Percentiles rank a stretch among this genome's conserved stretches.
phyloP scores from a whole-genome alignment of 2,329 filamentous ascomycete genomes.

The Aspergillus sclerotialis region DNA sequence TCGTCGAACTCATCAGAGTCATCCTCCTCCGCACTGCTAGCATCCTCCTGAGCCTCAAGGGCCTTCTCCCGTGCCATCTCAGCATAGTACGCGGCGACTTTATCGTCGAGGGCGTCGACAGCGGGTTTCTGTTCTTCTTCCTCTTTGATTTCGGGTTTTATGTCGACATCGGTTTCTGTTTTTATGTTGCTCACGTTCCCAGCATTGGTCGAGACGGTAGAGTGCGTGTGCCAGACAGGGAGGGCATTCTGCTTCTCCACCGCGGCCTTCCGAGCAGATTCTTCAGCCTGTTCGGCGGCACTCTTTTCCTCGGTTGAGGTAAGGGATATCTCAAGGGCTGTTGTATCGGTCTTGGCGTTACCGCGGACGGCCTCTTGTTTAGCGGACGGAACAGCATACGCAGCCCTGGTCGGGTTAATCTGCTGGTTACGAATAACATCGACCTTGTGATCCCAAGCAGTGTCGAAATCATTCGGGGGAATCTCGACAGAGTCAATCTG shows the following conservation, averaged over 20 bases:
- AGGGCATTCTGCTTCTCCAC: slow-evolving; percentile 47
- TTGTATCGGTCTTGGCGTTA: slow-evolving; percentile 36
- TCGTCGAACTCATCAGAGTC: slow-evolving; percentile 35
- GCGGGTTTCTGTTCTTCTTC: slow-evolving; percentile 38
- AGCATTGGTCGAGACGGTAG: slow-evolving; percentile 35
- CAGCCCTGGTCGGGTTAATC: slow-evolving; percentile 34
- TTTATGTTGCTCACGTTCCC: slow-evolving; percentile 20
- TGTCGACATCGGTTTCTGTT: slow-evolving; percentile 21
- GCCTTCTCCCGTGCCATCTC: slow-evolving; percentile 40
- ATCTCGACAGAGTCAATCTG: slow-evolving; percentile 43
- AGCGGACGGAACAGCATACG: slow-evolving; percentile 33
- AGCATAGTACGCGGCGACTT: slow-evolving; percentile 40
- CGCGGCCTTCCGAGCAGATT: slow-evolving; percentile 40
- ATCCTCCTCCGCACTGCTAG: slow-evolving; percentile 33
- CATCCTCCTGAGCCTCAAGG: slow-evolving; percentile 34
- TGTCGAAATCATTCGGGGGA: slow-evolving; percentile 43
- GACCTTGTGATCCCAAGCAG: slow-evolving; percentile 43
- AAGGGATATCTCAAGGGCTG: slow-evolving; percentile 43
- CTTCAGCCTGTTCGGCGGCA: slow-evolving; percentile 42
- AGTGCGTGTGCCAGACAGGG: slow-evolving; percentile 48
- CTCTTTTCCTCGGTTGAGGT: slow-evolving; percentile 43
- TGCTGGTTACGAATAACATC: slow-evolving; percentile 38
- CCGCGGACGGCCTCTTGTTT: slow-evolving; percentile 35
- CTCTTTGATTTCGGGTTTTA: slow-evolving; percentile 35
- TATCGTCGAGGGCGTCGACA: slow-evolving; percentile 38